phyloP scores from a whole-genome alignment of 768 basidiomycete genomes.

The Suillus placidus region DNA sequence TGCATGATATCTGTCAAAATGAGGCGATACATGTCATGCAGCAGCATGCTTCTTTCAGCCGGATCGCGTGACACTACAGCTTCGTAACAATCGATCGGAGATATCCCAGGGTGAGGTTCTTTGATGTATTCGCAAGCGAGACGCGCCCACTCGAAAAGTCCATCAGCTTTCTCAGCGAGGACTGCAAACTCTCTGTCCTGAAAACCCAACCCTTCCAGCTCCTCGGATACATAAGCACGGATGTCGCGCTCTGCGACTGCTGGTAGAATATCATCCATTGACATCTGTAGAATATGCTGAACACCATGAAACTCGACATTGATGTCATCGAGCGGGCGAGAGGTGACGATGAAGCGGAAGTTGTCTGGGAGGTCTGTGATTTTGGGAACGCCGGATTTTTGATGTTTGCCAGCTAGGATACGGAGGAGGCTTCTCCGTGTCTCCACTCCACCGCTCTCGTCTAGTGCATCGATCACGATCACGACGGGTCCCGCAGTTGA shows the following conservation, averaged over 20 bases:
- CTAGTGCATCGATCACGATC: constrained; percentile 30
- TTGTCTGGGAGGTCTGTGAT: too few relatives aligned
- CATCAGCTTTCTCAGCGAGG: constrained; percentile 3
- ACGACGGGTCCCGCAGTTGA: constrained; percentile 22
- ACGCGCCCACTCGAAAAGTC: constrained; percentile 10
- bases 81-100: background rate
- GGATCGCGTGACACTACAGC: background rate
- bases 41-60: background rate
- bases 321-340: too few relatives aligned
- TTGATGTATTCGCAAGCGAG: constrained; percentile 14
- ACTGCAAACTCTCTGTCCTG: background rate
- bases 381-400: too few relatives aligned
- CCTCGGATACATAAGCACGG: background rate
- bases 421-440: too few relatives aligned
- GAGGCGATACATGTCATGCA: constrained; percentile 8
- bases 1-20: constrained; percentile 10
- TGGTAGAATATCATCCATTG: constrained; percentile 6
- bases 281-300: too few relatives aligned
- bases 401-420: too few relatives aligned
- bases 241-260: constrained; percentile 7
- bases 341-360: too few relatives aligned
- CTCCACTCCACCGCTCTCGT: constrained; percentile 12
- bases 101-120: background rate
- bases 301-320: too few relatives aligned
- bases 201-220: background rate